Evolutionary conservation across 495 filamentous ascomycete species (phyloP).

Genomic region (Penicillium flavigenum): DNA sequence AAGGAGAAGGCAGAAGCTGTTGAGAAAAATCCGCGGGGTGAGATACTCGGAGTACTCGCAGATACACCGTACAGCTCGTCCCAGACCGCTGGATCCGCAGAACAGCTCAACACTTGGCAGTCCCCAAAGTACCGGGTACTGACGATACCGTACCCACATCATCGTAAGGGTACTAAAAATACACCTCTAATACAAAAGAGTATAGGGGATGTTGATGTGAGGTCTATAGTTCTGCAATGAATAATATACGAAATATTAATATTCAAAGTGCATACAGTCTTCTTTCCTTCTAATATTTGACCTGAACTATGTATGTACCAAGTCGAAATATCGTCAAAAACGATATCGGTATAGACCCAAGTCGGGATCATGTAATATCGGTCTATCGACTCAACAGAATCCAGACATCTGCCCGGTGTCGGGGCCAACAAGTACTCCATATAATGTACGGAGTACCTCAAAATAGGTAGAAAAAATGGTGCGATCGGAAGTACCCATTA

Average conservation of each 20-base stretch:
- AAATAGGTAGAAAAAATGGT: neutral
- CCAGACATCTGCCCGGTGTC: neutral
- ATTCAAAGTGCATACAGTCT: neutral
- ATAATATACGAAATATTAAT: neutral
- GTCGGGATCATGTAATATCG: too few relatives aligned
- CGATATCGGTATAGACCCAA: too few relatives aligned
- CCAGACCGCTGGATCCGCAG: slow-evolving; percentile 12
- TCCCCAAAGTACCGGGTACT: slow-evolving; percentile 34
- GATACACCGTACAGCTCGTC: slow-evolving; percentile 37
- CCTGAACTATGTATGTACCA: too few relatives aligned
- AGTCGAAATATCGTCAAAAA: too few relatives aligned
- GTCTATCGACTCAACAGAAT: too few relatives aligned
- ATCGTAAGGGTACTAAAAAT: too few relatives aligned
- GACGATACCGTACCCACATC: slow-evolving; percentile 17
- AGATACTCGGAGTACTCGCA: slow-evolving; percentile 30
- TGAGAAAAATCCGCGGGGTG: slow-evolving; percentile 31
- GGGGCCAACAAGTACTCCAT: neutral
- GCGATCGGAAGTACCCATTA: slow-evolving; percentile 5
- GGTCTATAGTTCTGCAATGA: neutral
- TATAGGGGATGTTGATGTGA: neutral
- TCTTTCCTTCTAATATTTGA: too few relatives aligned
- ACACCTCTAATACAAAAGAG: neutral
- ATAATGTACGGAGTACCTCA: neutral
- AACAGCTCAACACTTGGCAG: slow-evolving; percentile 28
- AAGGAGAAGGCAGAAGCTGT: slow-evolving; percentile 24